These are phyloP conservation scores for Cryomyces minteri DNA, from an alignment of 495 filamentous ascomycete genomes.

Conservation along the genomic window DNA sequence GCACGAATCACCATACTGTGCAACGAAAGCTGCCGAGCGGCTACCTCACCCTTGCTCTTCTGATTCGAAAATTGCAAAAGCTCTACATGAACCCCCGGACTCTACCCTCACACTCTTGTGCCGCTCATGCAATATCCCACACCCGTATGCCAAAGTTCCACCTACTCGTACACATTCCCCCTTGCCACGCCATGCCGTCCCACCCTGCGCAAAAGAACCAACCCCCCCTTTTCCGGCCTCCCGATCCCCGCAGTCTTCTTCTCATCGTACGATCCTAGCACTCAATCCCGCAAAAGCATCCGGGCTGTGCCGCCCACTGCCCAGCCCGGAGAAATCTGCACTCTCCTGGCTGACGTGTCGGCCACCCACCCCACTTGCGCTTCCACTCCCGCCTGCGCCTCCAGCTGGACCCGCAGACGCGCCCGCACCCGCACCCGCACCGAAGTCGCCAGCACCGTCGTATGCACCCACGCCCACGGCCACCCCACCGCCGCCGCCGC, in stretches of 20 bases:
- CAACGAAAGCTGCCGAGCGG: too few relatives aligned
- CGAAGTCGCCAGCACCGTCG: conserved; percentile 1
- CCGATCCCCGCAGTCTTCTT: neutral
- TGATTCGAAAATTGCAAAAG: too few relatives aligned
- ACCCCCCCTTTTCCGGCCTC: too few relatives aligned
- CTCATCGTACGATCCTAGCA: conserved; percentile 32
- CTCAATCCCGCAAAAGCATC: conserved; percentile 96
- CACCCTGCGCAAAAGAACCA: neutral
- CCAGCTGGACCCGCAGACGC: neutral
- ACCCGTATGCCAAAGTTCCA: neutral
- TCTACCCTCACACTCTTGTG: too few relatives aligned
- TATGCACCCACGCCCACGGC: conserved; percentile 11
- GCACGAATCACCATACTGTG: too few relatives aligned
- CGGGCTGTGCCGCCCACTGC: conserved; percentile 69
- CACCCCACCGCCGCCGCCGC: conserved; percentile 2
- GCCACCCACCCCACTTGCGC: neutral
- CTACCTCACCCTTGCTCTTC: too few relatives aligned
- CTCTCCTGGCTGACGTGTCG: conserved; percentile 77
- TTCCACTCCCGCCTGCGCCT: neutral
- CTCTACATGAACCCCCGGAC: too few relatives aligned
- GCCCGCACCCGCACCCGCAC: neutral
- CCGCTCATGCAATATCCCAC: too few relatives aligned
- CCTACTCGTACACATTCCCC: neutral
- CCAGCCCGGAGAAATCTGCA: conserved; percentile 52
- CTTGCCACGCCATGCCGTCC: neutral